Evolutionary conservation across 768 basidiomycete genomes (phyloP).

Genomic region (Agaricus blazei): DNA sequence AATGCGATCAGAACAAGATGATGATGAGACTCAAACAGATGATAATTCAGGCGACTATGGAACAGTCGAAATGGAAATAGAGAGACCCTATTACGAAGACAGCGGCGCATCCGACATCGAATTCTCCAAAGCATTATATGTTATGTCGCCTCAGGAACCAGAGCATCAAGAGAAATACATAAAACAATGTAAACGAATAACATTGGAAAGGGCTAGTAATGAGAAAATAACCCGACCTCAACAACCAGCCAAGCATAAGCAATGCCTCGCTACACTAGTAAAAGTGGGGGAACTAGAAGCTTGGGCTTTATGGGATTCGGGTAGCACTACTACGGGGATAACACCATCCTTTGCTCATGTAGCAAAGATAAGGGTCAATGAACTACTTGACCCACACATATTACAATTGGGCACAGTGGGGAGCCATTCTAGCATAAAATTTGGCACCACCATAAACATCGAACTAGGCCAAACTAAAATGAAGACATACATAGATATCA

Average conservation of each 20-base stretch:
- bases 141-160: too few species aligned
- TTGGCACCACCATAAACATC: background rate
- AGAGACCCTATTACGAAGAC: too few species aligned
- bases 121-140: too few species aligned
- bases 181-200: too few species aligned
- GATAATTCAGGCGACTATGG: too few species aligned
- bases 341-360: background rate
- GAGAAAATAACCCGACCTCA: background rate
- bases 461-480: background rate
- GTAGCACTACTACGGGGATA: background rate
- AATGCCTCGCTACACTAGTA: background rate
- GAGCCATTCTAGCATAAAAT: background rate
- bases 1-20: too few species aligned
- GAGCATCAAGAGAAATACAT: too few species aligned
- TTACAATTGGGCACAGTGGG: background rate
- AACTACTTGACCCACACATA: background rate
- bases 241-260: background rate
- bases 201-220: background rate
- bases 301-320: background rate
- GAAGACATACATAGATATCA: conserved; percentile 24
- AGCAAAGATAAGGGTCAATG: background rate
- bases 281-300: background rate
- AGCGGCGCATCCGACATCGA: too few species aligned
- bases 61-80: too few species aligned
- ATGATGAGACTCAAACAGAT: too few species aligned